Percentiles rank a stretch among this genome's conserved stretches.
Conservation (phyloP, 2,329 filamentous ascomycete genomes). For the Monilinia aucupariae region DNA sequence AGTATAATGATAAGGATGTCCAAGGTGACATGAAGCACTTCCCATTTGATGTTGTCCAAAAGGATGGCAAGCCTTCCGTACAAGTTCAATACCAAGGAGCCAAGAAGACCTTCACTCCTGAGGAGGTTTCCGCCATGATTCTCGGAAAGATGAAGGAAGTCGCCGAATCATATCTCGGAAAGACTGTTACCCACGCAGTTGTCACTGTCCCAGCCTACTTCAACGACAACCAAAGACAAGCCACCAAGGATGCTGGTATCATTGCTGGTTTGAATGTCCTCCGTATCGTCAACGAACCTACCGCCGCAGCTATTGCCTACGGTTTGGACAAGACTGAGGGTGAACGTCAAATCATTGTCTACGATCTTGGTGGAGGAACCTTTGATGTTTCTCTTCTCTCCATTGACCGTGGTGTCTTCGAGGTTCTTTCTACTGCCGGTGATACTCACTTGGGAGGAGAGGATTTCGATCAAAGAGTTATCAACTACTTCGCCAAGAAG, state of each 20-base stretch:
- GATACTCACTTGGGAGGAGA: slow-evolving; percentile 97
- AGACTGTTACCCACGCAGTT: slow-evolving; percentile 81
- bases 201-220: slow-evolving; percentile 97
- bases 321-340: slow-evolving; percentile 80
- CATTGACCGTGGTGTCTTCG: slow-evolving; percentile 87
- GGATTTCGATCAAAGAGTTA: slow-evolving; percentile 97
- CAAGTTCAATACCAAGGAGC: slow-evolving; percentile 55
- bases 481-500: slow-evolving; percentile 90
- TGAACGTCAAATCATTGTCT: slow-evolving; percentile 86
- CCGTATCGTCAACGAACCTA: slow-evolving; percentile 95
- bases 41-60: slow-evolving; percentile 88
- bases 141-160: slow-evolving; percentile 81
- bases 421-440: slow-evolving; percentile 91
- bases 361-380: slow-evolving; percentile 90
- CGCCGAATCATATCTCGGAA: slow-evolving; percentile 71
- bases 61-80: slow-evolving; percentile 84
- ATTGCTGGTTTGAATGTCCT: slow-evolving; percentile 94
- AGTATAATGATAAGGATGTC: slow-evolving; percentile 77
- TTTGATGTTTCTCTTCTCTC: slow-evolving; percentile 92
- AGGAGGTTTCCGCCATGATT: slow-evolving; percentile 77
- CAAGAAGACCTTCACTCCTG: slow-evolving; percentile 68
- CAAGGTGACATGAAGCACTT: slow-evolving; percentile 97
- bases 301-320: slow-evolving; percentile 91
- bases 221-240: slow-evolving; percentile 96
- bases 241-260: slow-evolving; percentile 88